Base-by-base conservation (phyloP, 1,139 yeast genomes). In the Candida sojae region DNA sequence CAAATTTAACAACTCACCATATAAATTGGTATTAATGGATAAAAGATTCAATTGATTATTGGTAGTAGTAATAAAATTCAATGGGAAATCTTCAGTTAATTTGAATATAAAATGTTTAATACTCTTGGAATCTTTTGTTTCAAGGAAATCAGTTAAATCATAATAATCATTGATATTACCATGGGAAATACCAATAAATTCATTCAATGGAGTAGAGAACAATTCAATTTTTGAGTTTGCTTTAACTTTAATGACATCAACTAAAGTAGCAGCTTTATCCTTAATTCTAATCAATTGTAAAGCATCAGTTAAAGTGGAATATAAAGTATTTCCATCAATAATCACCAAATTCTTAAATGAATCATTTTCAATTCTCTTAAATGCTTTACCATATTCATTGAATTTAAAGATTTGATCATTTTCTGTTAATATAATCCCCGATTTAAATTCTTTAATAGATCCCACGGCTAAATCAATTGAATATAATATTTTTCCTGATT, bases 141-240 rank as follows among this genome's bases (percentile, higher is more conserved):
- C 46, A 45, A 66, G 58, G 34, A 63, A 67, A 48, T 69, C 70
- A 7, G 66, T 59, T 43, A 71, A 56, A 48, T 71, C 73, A 39
- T 60, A 59, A 11, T 68, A 55, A n/a, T 53, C 51, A 41, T 60
- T 58, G 10, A 43, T 10, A 21, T 29, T 43, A 1, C 34, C 43
- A 30, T 46, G 45, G 8, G 52, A 34, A 21, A 49, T 34, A 8
- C 54, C 39, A 11, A 56, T 28, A 40, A 58, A 60, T 8, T 56
- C 63, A 43, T 61, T 59, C 30, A 66, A 56, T 5, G 59, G 57
- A 40, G 57, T 55, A 7, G 47, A 48, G 13, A 48, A 44, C 36
- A 53, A 45, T 32, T 55, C 52, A 12, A 50, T 47, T 12, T 35
- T 39, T 1, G 51, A 33, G 10, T 41, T 23, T 9, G 48, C 23